phyloP scores from a whole-genome alignment of 257 asterid genomes.

The Nicotiana attenuata region DNA sequence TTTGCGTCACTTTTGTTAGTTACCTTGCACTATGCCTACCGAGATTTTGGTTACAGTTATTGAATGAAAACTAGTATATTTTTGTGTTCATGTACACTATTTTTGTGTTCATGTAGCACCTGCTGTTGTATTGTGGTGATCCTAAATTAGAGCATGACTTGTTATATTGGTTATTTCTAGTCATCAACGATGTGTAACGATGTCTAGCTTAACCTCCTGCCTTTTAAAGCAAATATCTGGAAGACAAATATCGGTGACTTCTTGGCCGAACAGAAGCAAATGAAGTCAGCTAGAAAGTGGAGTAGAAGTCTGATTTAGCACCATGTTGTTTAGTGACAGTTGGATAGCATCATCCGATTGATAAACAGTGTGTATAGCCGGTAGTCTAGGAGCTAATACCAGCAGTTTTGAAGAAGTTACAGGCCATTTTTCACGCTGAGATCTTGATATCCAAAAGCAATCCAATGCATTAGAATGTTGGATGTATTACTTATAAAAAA shows the following conservation, averaged over 20 bases:
- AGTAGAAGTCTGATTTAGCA: not conserved
- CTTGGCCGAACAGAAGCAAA: not conserved
- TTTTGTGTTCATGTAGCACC: not conserved
- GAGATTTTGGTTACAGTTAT: not conserved
- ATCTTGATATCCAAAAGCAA: not conserved
- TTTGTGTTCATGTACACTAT: not conserved
- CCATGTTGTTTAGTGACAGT: not conserved
- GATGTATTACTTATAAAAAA: not conserved
- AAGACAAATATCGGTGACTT: not conserved
- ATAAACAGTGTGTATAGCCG: not conserved
- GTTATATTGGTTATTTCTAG: not conserved
- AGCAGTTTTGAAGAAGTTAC: not conserved
- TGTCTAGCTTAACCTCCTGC: not conserved
- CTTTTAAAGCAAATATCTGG: not conserved
- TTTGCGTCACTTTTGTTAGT: not conserved
- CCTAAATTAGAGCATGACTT: not conserved
- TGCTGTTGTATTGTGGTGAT: not conserved
- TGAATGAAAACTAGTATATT: not conserved
- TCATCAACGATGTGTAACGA: not conserved
- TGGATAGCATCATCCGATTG: not conserved
- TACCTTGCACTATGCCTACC: not conserved
- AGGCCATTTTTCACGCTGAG: not conserved
- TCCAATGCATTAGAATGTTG: not conserved
- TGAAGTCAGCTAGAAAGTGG: not conserved
- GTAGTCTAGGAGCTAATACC: not conserved